Evolutionary conservation across 2,329 filamentous ascomycete species (phyloP).

Genomic region (Aureobasidium sp.): DNA sequence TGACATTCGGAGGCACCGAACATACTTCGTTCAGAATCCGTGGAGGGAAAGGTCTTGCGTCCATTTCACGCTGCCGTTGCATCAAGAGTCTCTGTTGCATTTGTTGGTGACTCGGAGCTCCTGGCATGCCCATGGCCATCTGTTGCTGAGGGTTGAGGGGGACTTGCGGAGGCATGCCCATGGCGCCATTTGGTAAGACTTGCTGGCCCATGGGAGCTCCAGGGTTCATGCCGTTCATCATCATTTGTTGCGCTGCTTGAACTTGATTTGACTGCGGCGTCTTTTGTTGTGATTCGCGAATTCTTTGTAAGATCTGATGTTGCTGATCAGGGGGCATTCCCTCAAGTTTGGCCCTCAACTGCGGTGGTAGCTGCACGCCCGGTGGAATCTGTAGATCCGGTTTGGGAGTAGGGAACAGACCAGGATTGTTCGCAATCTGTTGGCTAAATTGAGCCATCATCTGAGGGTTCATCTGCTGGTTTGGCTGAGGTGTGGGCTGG

Average conservation of each 20-base stretch:
- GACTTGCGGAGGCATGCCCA: slow-evolving; percentile 6
- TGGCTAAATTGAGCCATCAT: slow-evolving; percentile 15
- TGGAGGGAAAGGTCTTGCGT: slow-evolving; percentile 19
- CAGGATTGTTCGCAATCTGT: slow-evolving; percentile 13
- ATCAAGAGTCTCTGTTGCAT: slow-evolving; percentile 15
- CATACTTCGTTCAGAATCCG: slow-evolving; percentile 16
- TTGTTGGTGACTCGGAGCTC: neutral
- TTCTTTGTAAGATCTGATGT: slow-evolving; percentile 2
- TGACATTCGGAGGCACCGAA: slow-evolving; percentile 41
- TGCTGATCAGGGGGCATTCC: slow-evolving; percentile 6
- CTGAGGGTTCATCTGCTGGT: slow-evolving; percentile 16
- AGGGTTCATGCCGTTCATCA: neutral
- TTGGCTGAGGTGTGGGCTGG: slow-evolving; percentile 20
- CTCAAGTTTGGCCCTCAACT: slow-evolving; percentile 10
- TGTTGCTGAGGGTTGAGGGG: slow-evolving; percentile 16
- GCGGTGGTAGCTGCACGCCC: slow-evolving; percentile 4
- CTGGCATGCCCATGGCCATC: slow-evolving; percentile 8
- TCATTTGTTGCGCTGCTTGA: slow-evolving; percentile 25
- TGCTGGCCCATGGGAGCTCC: slow-evolving; percentile 10
- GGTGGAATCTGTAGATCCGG: slow-evolving; percentile 9
- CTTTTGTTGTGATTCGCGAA: slow-evolving; percentile 17
- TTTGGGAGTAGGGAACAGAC: slow-evolving; percentile 1
- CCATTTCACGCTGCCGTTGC: slow-evolving; percentile 19
- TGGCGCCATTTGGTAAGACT: slow-evolving; percentile 16
- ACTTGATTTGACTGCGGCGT: slow-evolving; percentile 22